Conservation (phyloP, 805 yeast genomes). For the Ogataea parapolymorpha region DNA sequence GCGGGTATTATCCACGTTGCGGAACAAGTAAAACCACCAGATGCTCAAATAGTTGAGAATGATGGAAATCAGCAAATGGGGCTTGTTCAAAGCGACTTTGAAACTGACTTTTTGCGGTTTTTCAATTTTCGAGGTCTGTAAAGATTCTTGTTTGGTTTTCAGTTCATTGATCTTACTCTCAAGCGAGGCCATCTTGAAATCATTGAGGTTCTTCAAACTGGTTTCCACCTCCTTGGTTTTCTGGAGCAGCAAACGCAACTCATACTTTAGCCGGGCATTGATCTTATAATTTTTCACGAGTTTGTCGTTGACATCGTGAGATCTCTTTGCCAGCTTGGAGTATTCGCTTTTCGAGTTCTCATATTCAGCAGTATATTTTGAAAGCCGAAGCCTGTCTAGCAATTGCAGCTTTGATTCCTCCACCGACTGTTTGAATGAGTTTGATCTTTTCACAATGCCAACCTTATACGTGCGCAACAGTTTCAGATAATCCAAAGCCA, state of each 20-base stretch:
- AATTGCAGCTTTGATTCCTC: slow-evolving; percentile 16
- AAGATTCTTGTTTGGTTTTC: slow-evolving; percentile 1
- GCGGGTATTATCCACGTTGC: slow-evolving; percentile 20
- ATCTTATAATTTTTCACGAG: slow-evolving; percentile 50
- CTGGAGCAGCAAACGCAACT: slow-evolving; percentile 52
- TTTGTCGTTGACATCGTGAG: slow-evolving; percentile 34
- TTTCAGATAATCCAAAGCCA: slow-evolving; percentile 26
- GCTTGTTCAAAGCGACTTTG: slow-evolving; percentile 14
- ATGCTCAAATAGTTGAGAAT: slow-evolving; percentile 17
- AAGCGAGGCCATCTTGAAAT: slow-evolving; percentile 34
- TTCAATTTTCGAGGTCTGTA: not conserved
- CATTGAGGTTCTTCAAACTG: slow-evolving; percentile 36
- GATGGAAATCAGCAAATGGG: slow-evolving; percentile 23
- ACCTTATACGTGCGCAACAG: slow-evolving; percentile 19
- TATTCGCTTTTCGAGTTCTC: slow-evolving; percentile 16
- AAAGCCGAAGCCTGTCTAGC: slow-evolving; percentile 19
- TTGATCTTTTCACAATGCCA: slow-evolving; percentile 19
- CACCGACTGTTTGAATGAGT: slow-evolving; percentile 15
- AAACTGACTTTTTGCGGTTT: slow-evolving; percentile 6
- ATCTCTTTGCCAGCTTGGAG: slow-evolving; percentile 20
- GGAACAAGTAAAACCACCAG: slow-evolving; percentile 15
- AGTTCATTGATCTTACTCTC: slow-evolving; percentile 17
- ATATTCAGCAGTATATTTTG: slow-evolving; percentile 10
- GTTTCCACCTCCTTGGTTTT: slow-evolving; percentile 69
- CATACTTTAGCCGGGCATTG: slow-evolving; percentile 63